Evolutionary conservation across 1,139 yeast species (phyloP).

Genomic region (Sugiyamaella neomexicana): DNA sequence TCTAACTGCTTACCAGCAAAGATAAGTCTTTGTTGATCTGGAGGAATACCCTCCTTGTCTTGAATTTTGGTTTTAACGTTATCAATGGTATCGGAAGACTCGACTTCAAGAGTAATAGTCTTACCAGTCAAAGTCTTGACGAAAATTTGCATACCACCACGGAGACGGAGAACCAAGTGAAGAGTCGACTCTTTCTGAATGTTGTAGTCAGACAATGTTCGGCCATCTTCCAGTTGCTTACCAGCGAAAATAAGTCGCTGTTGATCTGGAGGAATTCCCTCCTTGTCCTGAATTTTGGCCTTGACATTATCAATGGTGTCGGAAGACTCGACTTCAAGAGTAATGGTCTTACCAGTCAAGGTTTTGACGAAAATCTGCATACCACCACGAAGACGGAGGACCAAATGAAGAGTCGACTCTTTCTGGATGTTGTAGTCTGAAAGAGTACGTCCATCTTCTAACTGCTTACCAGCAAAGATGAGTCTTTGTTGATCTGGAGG

Average conservation of each 20-base stretch:
- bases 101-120: conserved; percentile 84
- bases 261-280: conserved; percentile 88
- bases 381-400: conserved; percentile 65
- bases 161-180: conserved; percentile 80
- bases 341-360: conserved; percentile 76
- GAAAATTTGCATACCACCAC: conserved; percentile 85
- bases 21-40: conserved; percentile 82
- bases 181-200: conserved; percentile 87
- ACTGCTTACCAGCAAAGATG: conserved; percentile 84
- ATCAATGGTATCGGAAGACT: conserved; percentile 83
- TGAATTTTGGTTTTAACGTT: conserved; percentile 81
- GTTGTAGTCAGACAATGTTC: conserved; percentile 83
- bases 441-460: conserved; percentile 71
- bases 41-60: conserved; percentile 86
- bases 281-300: conserved; percentile 84
- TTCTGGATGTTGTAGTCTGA: conserved; percentile 85
- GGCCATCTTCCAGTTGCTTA: conserved; percentile 84
- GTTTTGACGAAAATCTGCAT: conserved; percentile 82
- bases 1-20: conserved; percentile 87
- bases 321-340: conserved; percentile 83
- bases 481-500: conserved; percentile 89
- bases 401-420: conserved; percentile 35
- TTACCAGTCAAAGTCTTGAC: conserved; percentile 87
- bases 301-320: conserved; percentile 86
- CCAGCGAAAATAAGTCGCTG: conserved; percentile 86